phyloP scores from a whole-genome alignment of 805 yeast genomes.

The Novakomyces olei region DNA sequence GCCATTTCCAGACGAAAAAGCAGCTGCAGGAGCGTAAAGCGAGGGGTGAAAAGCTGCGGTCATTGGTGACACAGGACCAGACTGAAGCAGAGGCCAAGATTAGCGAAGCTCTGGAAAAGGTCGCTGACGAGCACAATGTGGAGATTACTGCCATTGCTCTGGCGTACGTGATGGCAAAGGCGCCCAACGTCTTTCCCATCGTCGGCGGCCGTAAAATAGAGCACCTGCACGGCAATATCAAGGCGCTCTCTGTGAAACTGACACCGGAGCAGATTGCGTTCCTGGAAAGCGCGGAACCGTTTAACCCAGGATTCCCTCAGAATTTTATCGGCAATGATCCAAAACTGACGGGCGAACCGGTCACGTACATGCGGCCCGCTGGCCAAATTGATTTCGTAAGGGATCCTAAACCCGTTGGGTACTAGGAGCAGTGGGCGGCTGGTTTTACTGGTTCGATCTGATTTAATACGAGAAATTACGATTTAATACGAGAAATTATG shows the following conservation, averaged over 20 bases:
- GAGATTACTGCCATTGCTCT: conserved; percentile 9
- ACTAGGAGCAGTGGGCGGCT: too few species aligned
- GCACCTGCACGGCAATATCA: conserved; percentile 11
- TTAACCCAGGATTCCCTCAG: conserved; percentile 11
- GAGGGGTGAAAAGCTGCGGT: conserved; percentile 8
- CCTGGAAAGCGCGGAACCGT: conserved; percentile 9
- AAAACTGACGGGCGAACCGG: neutral
- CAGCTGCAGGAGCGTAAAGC: conserved; percentile 10
- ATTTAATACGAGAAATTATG: too few species aligned
- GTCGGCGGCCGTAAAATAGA: conserved; percentile 12
- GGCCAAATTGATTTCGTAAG: too few species aligned
- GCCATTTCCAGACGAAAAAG: conserved; percentile 10
- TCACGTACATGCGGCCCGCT: conserved; percentile 2
- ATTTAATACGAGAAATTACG: too few species aligned
- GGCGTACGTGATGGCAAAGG: conserved; percentile 12
- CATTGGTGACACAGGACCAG: conserved; percentile 9
- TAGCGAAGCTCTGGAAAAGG: conserved; percentile 3
- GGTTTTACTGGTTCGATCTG: too few species aligned
- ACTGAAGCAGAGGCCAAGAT: neutral
- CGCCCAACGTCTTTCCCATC: conserved; percentile 11
- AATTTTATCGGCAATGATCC: conserved; percentile 5
- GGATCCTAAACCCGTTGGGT: neutral
- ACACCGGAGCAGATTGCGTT: conserved; percentile 9
- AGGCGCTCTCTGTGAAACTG: conserved; percentile 9
- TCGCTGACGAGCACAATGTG: conserved; percentile 2